phyloP scores from a whole-genome alignment of 2,329 filamentous ascomycete genomes.

The Fonsecaea monophora region DNA sequence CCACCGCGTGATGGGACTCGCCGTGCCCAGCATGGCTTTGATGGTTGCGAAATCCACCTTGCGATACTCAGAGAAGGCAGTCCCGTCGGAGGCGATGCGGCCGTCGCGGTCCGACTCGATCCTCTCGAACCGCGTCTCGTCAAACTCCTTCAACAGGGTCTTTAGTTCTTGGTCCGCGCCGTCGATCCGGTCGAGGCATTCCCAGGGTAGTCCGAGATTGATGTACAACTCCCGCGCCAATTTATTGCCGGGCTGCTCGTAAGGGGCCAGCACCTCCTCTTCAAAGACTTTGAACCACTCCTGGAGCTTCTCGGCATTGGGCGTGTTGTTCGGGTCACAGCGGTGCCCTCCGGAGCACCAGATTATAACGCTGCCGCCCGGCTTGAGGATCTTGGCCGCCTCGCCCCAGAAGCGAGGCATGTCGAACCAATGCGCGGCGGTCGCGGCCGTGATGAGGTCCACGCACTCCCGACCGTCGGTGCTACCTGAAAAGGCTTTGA shows the following conservation, averaged over 20 bases:
- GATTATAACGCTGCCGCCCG: constrained; percentile 62
- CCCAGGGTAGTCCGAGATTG: constrained; percentile 60
- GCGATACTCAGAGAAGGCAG: constrained; percentile 41
- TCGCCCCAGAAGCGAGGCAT: constrained; percentile 58
- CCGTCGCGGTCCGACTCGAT: constrained; percentile 33
- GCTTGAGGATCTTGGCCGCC: constrained; percentile 57
- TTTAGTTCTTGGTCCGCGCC: constrained; percentile 37
- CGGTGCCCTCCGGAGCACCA: constrained; percentile 50
- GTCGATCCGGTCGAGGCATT: constrained; percentile 12
- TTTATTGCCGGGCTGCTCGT: constrained; percentile 53
- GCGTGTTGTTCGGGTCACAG: constrained; percentile 45
- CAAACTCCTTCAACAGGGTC: constrained; percentile 32
- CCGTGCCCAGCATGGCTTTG: constrained; percentile 44
- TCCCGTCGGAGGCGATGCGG: constrained; percentile 29
- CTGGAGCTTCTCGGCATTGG: constrained; percentile 54
- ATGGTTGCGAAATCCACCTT: constrained; percentile 39
- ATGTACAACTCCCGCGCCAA: constrained; percentile 52
- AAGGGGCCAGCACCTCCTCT: constrained; percentile 48
- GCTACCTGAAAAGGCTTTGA: constrained; percentile 41
- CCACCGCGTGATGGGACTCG: constrained; percentile 51
- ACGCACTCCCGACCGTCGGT: constrained; percentile 43
- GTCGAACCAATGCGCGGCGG: constrained; percentile 66
- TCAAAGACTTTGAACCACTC: constrained; percentile 50
- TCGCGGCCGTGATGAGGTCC: constrained; percentile 60
- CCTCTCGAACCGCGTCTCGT: constrained; percentile 25